Evolutionary conservation across 495 filamentous ascomycete genomes (phyloP).

Genomic region (Aspergillus panamensis): DNA sequence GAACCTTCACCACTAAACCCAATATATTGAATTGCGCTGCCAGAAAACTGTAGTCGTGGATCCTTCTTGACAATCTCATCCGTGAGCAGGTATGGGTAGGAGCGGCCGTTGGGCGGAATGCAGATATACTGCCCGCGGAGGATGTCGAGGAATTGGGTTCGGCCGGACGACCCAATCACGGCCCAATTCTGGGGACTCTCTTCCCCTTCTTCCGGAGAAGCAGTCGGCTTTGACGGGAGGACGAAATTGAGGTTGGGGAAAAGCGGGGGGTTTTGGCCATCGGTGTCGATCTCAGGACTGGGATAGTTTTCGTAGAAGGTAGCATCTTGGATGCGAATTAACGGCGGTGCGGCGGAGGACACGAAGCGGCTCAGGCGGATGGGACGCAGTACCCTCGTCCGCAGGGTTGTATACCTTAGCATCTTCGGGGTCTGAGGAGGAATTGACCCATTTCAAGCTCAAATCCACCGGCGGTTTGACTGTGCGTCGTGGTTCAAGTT

Average conservation of each 20-base stretch:
- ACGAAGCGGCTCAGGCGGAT: conserved; percentile 1
- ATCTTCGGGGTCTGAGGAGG: neutral
- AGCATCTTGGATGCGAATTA: conserved; percentile 69
- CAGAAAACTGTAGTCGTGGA: conserved; percentile 51
- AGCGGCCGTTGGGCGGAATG: conserved; percentile 66
- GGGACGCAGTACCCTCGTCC: conserved; percentile 9
- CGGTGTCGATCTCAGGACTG: conserved; percentile 35
- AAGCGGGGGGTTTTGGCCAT: conserved; percentile 51
- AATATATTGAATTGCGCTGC: conserved; percentile 72
- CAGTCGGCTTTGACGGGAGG: conserved; percentile 48
- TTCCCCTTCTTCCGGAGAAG: conserved; percentile 2
- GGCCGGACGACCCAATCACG: conserved; percentile 66
- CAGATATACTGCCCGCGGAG: conserved; percentile 70
- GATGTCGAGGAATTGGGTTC: conserved; percentile 73
- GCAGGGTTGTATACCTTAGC: conserved; percentile 7
- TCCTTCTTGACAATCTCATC: conserved; percentile 55
- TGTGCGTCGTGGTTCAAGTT: no score
- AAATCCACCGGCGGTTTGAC: no score
- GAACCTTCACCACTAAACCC: conserved; percentile 67
- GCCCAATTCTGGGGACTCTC: conserved; percentile 59
- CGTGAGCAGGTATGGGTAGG: conserved; percentile 69
- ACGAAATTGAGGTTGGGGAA: conserved; percentile 65
- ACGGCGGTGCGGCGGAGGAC: conserved; percentile 41
- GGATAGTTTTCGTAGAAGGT: conserved; percentile 83
- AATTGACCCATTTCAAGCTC: neutral